phyloP scores from a whole-genome alignment of 768 basidiomycete genomes.

The Russula sp. region DNA sequence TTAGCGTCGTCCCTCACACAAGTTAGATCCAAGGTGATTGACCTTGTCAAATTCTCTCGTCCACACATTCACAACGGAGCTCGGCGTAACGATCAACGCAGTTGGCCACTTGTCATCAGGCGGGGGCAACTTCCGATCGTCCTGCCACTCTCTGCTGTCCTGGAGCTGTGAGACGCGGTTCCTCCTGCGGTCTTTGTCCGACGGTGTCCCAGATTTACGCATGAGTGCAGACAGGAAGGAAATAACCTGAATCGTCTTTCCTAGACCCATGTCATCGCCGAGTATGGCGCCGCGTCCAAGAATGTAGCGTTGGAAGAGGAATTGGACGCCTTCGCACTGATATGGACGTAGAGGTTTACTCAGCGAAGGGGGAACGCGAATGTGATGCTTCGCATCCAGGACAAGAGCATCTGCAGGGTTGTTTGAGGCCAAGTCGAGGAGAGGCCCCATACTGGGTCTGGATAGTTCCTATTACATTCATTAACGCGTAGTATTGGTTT shows the following conservation, averaged over 20 bases:
- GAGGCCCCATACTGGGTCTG: background rate
- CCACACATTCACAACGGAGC: constrained; percentile 84
- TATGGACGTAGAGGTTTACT: constrained; percentile 88
- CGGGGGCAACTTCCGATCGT: constrained; percentile 46
- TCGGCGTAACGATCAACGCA: constrained; percentile 80
- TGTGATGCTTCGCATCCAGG: constrained; percentile 39
- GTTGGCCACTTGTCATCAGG: constrained; percentile 79
- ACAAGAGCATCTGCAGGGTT: constrained; percentile 38
- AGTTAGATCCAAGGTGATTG: constrained; percentile 19
- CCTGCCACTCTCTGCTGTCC: constrained; percentile 48
- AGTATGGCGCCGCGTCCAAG: constrained; percentile 70
- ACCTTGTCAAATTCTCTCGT: constrained; percentile 80
- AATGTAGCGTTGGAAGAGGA: constrained; percentile 69
- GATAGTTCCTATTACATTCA: background rate
- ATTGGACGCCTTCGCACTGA: constrained; percentile 79
- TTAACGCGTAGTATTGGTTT: background rate
- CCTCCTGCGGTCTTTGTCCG: constrained; percentile 61
- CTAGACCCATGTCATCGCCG: constrained; percentile 96
- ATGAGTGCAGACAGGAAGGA: constrained; percentile 88
- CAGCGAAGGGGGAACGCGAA: constrained; percentile 58
- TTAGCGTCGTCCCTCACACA: background rate
- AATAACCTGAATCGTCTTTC: constrained; percentile 94
- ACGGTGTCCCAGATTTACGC: constrained; percentile 61
- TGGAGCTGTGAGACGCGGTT: constrained; percentile 60
- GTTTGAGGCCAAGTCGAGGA: constrained; percentile 43